Base-by-base conservation (phyloP, 139 green algal species). In the Tetraselmis chui region DNA sequence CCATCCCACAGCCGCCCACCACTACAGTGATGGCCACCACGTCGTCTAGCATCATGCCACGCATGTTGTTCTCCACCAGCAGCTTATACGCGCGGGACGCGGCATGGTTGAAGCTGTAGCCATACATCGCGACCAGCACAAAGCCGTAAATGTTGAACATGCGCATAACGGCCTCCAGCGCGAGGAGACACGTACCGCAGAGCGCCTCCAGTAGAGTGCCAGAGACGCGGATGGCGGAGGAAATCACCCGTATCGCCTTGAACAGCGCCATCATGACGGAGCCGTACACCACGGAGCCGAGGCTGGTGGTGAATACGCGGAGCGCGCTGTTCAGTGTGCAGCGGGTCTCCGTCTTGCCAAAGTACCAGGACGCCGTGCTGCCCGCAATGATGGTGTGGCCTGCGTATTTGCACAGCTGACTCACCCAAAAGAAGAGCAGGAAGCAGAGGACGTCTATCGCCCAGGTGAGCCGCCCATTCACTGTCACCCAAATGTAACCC, bases 111-210 rank as follows among this genome's bases (percentile, higher is more conserved):
- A 59, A 79, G 28, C 18, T 45, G 28, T 32, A 45, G 28, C 29
- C 29, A 29, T 79, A 29, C 28, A 79, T 26, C 28, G 28, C 28
- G 76, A 79, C 28, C 28, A 45, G 29, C n/a, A 2, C 23, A 29
- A 79, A 79, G 18, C 28, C 76, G 76, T 45, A 79, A 29, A 29
- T 79, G 76, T 79, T 79, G 76, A 79, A 79, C 28, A 22, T 28
- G 76, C 76, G 76, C 76, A 79, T 32, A 5, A 79, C 28, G 2
- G 28, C 27, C 28, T 79, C 76, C 28, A 79, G 23, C n/a, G 28
- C 28, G 2, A 32, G 5, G 2, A 29, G 5, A 29, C 18, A 25
- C 28, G 23, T 29, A 2, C n/a, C 76, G n/a, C 28, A 29, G 23
- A 79, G 27, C 76, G 28, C n/a, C 76, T 45, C 18, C 28, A 28